Evolutionary conservation across 768 basidiomycete species (phyloP).

Genomic region (Astraeus odoratus): DNA sequence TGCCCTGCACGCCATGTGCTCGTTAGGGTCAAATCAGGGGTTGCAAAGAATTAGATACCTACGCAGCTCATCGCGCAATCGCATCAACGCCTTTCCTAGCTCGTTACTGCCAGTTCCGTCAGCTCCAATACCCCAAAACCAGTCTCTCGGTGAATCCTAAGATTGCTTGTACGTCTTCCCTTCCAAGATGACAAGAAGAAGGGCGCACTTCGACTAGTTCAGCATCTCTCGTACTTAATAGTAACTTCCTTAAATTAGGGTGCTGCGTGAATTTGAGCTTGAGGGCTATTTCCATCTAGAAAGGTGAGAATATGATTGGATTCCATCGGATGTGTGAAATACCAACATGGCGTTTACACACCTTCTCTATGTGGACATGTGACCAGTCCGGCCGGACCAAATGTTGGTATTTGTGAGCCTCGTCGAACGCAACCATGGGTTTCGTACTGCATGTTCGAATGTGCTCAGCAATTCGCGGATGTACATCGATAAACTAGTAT

Average conservation of each 20-base stretch:
- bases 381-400: slow-evolving; percentile 62
- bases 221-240: slow-evolving; percentile 58
- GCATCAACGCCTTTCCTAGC: slow-evolving; percentile 63
- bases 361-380: slow-evolving; percentile 57
- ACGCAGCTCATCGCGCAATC: slow-evolving; percentile 51
- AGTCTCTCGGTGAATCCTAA: slow-evolving; percentile 66
- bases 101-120: slow-evolving; percentile 65
- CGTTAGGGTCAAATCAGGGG: not conserved
- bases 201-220: slow-evolving; percentile 58
- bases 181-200: slow-evolving; percentile 3
- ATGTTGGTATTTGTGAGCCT: slow-evolving; percentile 60
- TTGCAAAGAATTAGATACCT: slow-evolving; percentile 3
- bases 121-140: slow-evolving; percentile 70
- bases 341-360: slow-evolving; percentile 13
- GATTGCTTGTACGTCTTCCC: not conserved
- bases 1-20: not conserved
- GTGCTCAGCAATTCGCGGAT: slow-evolving; percentile 60
- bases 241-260: slow-evolving; percentile 44
- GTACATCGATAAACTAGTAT: slow-evolving; percentile 49
- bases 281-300: slow-evolving; percentile 57
- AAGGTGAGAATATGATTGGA: not conserved
- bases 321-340: not conserved
- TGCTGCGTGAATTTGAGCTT: slow-evolving; percentile 71
- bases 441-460: slow-evolving; percentile 57
- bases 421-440: slow-evolving; percentile 57